Percentiles rank a stretch among this genome's conserved stretches.
Evolutionary conservation across 164 flowering plant genomes (phyloP).

Genomic region (Vitis vinifera): DNA sequence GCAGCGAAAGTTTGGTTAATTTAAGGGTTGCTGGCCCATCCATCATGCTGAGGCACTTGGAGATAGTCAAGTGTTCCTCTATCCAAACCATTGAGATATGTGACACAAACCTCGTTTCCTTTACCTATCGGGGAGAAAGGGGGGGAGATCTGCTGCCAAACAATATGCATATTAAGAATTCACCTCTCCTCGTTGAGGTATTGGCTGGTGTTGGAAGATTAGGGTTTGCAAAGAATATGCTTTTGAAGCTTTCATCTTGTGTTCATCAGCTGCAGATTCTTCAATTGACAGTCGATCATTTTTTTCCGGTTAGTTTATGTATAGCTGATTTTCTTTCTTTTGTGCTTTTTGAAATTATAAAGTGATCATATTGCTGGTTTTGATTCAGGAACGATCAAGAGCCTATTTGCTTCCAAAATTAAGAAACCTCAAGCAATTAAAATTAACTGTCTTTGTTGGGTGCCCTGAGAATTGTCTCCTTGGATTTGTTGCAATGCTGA

Average conservation of each 20-base stretch:
- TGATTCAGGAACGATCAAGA: constrained; percentile 6
- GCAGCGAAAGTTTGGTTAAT: constrained; percentile 11
- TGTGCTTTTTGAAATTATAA: not conserved
- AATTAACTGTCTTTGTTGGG: constrained; percentile 13
- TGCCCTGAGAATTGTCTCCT: constrained; percentile 15
- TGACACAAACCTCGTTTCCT: constrained; percentile 14
- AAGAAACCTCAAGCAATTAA: constrained; percentile 16
- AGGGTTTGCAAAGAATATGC: constrained; percentile 8
- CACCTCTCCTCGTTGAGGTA: constrained; percentile 19
- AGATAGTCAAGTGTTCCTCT: constrained; percentile 12
- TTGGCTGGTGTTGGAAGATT: constrained; percentile 8
- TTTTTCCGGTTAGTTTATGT: not conserved
- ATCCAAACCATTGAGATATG: constrained; percentile 11
- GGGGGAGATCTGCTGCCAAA: not conserved
- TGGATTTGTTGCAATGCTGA: constrained; percentile 6
- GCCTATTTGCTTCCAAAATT: constrained; percentile 3
- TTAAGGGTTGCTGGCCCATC: constrained; percentile 6
- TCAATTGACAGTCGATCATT: constrained; percentile 10
- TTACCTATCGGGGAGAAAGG: constrained; percentile 11
- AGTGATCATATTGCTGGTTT: not conserved
- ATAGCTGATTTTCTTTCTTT: not conserved
- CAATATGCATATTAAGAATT: constrained; percentile 6
- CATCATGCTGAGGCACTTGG: constrained; percentile 11
- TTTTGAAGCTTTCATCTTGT: constrained; percentile 15
- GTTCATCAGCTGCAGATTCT: constrained; percentile 17